Evolutionary conservation across 441 rosid genomes (phyloP), one percentile per base, ranked within the genome.

Genomic region (Geranium incanum): DNA sequence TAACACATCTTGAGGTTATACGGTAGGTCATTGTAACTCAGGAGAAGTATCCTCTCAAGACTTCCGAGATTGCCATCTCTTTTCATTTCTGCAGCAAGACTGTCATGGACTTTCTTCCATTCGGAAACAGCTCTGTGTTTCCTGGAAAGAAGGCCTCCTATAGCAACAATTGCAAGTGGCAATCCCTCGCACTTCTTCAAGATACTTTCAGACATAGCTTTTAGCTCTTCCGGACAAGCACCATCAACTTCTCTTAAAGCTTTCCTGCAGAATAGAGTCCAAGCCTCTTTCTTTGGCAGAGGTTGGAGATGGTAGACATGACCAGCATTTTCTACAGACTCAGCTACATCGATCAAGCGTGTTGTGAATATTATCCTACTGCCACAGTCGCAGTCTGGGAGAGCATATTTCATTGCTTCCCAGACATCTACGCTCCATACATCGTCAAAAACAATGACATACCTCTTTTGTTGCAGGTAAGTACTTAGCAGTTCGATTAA

Each of bases 331-430:
- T 78, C 83, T 4, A 41, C 67, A 68, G 79, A 38, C 12, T 76
- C 45, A 18, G 81, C 86, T 52, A 79, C 59, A 37, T 72, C 81
- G 16, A 8, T 59, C 18, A 59, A 73, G 0, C 78, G 75, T 1
- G 83, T 79, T 4, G 86, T 81, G 38, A 79, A 76, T 65, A 79
- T 72, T 55, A 81, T 76, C 43, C 83, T 71, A 70, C 81, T 81
- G 63, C 83, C 77, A 4, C 13, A 37, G n/a, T 73, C 19, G 5
- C 70, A 76, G 6, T 75, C 23, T 50, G 84, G 82, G 68, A 83
- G 70, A 3, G 82, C 80, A 9, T 69, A 33, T 62, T 80, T 76
- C 72, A 82, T 38, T 2, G 82, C 81, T 39, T 80, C 72, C 85
- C 87, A 81, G 11, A 50, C 73, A 38, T 69, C 67, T 21, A 64